These are phyloP conservation scores for Coemansia sp. DNA, from an alignment of 192 early-diverging fungal genomes.

Conservation along the genomic window DNA sequence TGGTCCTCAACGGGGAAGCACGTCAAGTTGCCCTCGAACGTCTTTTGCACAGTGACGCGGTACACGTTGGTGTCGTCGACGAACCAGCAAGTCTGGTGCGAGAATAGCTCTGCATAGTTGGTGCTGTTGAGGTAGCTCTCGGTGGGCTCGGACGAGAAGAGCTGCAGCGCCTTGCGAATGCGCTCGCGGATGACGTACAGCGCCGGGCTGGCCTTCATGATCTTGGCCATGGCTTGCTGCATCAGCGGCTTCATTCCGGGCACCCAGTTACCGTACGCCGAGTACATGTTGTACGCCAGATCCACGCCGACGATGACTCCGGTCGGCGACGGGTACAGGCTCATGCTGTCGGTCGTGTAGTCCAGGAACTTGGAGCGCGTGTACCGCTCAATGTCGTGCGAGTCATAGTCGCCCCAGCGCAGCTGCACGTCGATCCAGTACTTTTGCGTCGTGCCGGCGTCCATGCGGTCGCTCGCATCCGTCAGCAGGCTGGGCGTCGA, in stretches of 20 bases:
- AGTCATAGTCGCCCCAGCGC: slow-evolving; percentile 99
- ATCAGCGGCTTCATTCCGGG: slow-evolving; percentile 98
- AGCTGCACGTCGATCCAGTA: slow-evolving; percentile 99
- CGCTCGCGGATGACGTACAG: slow-evolving; percentile 97
- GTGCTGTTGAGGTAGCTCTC: slow-evolving; percentile 96
- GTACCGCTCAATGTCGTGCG: slow-evolving; percentile 99
- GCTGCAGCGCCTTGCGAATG: slow-evolving; percentile 97
- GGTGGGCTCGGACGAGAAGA: slow-evolving; percentile 98
- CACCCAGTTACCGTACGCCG: slow-evolving; percentile 98
- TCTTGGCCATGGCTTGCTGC: slow-evolving; percentile 98
- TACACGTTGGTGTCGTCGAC: slow-evolving; percentile 99
- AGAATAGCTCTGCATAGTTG: slow-evolving; percentile 96
- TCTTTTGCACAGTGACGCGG: slow-evolving; percentile 99
- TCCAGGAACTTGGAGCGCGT: slow-evolving; percentile 97
- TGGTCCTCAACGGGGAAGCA: slow-evolving; percentile 32
- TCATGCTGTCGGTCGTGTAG: slow-evolving; percentile 98
- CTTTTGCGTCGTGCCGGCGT: slow-evolving; percentile 95
- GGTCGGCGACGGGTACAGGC: slow-evolving; percentile 98
- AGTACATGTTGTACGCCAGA: slow-evolving; percentile 93
- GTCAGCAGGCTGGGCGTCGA: slow-evolving; percentile 93
- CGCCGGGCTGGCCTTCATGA: slow-evolving; percentile 99
- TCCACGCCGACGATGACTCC: slow-evolving; percentile 98
- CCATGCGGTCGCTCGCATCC: slow-evolving; percentile 94
- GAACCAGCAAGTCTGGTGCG: slow-evolving; percentile 99
- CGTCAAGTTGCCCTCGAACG: slow-evolving; percentile 96